Evolutionary conservation across 768 basidiomycete species (phyloP).

Genomic region (Termitomyces sp.): DNA sequence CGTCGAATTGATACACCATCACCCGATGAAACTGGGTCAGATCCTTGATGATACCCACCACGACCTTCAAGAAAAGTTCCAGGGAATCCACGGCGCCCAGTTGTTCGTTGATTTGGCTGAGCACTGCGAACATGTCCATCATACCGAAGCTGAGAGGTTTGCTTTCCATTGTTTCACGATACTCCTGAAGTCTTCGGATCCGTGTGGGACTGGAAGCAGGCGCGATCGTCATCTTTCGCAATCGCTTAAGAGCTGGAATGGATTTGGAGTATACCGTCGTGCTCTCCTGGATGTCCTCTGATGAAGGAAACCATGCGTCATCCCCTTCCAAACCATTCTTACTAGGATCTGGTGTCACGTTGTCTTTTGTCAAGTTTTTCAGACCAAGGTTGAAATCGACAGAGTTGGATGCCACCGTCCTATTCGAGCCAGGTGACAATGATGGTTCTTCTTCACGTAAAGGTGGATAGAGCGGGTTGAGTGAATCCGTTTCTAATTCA

Average conservation of each 20-base stretch:
- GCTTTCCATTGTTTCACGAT: conserved; percentile 10
- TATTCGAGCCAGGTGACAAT: background rate
- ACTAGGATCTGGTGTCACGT: background rate
- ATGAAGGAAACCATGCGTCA: conserved; percentile 36
- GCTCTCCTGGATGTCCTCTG: conserved; percentile 62
- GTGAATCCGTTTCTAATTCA: conserved; percentile 63
- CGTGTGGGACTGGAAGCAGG: conserved; percentile 6
- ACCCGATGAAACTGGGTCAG: conserved; percentile 79
- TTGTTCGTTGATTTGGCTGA: conserved; percentile 79
- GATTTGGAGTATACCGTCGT: conserved; percentile 67
- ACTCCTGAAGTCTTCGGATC: conserved; percentile 8
- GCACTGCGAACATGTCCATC: conserved; percentile 77
- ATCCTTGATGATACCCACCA: conserved; percentile 68
- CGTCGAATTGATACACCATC: conserved; percentile 79
- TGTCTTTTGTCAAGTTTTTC: background rate
- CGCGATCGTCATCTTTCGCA: conserved; percentile 41
- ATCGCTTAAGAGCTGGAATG: conserved; percentile 61
- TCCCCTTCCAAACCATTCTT: conserved; percentile 8
- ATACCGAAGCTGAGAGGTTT: conserved; percentile 39
- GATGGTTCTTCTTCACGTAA: background rate
- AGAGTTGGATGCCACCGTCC: background rate
- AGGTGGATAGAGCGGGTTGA: conserved; percentile 67
- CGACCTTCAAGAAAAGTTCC: conserved; percentile 64
- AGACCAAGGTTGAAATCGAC: background rate
- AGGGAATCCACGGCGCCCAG: conserved; percentile 60